phyloP scores from a whole-genome alignment of 352 stramenopile genomes.

The Globisporangium okanoganense region DNA sequence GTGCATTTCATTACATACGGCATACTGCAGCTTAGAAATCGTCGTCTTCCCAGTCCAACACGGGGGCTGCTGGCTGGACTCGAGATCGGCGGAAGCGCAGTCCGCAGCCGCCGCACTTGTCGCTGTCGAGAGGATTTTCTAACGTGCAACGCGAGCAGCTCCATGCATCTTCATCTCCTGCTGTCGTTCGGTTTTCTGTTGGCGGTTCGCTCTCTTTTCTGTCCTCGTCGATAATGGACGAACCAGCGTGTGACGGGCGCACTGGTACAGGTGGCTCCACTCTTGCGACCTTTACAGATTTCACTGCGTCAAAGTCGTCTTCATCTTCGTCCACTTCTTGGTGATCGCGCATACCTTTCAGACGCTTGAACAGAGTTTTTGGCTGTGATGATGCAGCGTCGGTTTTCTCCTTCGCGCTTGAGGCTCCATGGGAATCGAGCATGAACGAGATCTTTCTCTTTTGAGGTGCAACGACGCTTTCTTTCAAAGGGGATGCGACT shows the following conservation, averaged over 20 bases:
- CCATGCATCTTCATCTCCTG: slow-evolving; percentile 30
- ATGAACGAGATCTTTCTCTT: slow-evolving; percentile 18
- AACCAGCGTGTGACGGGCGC: neutral
- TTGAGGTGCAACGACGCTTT: neutral
- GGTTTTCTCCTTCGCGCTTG: neutral
- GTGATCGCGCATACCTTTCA: slow-evolving; percentile 22
- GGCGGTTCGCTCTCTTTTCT: slow-evolving; percentile 39
- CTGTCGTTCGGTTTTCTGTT: slow-evolving; percentile 8
- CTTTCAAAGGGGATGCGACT: neutral
- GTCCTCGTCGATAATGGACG: slow-evolving; percentile 33
- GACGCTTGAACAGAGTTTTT: slow-evolving; percentile 23
- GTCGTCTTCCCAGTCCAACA: slow-evolving; percentile 50
- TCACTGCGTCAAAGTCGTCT: slow-evolving; percentile 17
- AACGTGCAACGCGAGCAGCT: slow-evolving; percentile 79
- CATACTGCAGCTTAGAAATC: slow-evolving; percentile 26
- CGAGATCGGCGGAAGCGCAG: slow-evolving; percentile 63
- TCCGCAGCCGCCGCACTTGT: slow-evolving; percentile 65
- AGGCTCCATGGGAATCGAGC: neutral
- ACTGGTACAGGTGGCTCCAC: neutral
- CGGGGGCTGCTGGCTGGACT: slow-evolving; percentile 23
- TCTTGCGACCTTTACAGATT: neutral
- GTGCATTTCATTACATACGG: slow-evolving; percentile 6
- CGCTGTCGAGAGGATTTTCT: slow-evolving; percentile 50
- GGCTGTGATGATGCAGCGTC: neutral
- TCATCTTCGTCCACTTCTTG: slow-evolving; percentile 19